Evolutionary conservation across 169 alveolate genomes (phyloP).

Genomic region (Neospora caninum): DNA sequence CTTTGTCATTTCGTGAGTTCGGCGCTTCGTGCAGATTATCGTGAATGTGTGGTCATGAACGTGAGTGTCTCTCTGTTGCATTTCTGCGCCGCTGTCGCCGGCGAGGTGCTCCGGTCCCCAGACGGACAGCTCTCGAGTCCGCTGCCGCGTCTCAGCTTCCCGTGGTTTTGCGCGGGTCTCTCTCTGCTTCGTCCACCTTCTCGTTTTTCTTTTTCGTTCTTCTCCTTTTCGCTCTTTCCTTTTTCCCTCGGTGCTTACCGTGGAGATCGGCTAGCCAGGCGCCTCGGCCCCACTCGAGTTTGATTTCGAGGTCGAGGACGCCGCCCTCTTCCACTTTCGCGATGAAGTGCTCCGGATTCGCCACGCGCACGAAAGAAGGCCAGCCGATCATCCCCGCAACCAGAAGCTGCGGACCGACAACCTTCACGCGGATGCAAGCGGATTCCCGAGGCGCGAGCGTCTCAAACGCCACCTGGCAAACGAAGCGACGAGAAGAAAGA

Average conservation of each 20-base stretch:
- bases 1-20: too few relatives aligned
- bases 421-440: conserved; percentile 76
- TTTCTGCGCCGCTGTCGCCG: too few relatives aligned
- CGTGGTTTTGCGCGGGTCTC: too few relatives aligned
- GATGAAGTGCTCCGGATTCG: conserved; percentile 80
- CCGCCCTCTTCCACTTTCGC: conserved; percentile 80
- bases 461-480: conserved; percentile 72
- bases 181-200: too few relatives aligned
- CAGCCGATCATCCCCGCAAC: conserved; percentile 82
- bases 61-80: too few relatives aligned
- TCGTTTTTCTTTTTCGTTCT: not conserved
- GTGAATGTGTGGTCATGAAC: too few relatives aligned
- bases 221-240: too few relatives aligned
- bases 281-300: conserved; percentile 87
- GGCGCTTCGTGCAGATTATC: too few relatives aligned
- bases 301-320: conserved; percentile 78
- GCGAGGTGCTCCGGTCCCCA: too few relatives aligned
- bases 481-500: not conserved
- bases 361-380: conserved; percentile 79
- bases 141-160: too few relatives aligned
- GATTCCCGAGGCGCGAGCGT: conserved; percentile 72
- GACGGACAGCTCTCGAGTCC: too few relatives aligned
- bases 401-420: conserved; percentile 80
- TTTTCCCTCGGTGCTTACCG: conserved; percentile 59
- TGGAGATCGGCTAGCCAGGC: conserved; percentile 76